These are phyloP conservation scores for Lenwebbia sp. DNA, from an alignment of 345 rosid genomes.

Conservation along the genomic window DNA sequence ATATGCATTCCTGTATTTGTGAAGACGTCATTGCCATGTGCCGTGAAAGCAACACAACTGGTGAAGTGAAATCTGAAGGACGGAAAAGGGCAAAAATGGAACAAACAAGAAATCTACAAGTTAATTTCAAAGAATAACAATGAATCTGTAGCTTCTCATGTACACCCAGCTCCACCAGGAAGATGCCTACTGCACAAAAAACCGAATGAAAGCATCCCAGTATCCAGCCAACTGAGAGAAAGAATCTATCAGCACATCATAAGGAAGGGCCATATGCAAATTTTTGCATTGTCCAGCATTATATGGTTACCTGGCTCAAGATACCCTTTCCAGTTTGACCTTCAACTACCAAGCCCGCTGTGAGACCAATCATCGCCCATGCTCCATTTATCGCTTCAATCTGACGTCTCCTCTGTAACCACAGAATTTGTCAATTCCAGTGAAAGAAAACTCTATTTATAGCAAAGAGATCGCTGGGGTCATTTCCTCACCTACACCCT, in stretches of 20 bases:
- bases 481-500: not conserved
- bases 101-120: not conserved
- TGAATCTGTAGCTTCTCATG: not conserved
- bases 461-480: not conserved
- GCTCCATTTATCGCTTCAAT: constrained; percentile 92
- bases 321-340: constrained; percentile 68
- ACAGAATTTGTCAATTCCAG: not conserved
- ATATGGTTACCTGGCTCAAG: constrained; percentile 46
- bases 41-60: not conserved
- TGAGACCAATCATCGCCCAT: constrained; percentile 90
- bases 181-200: constrained; percentile 21
- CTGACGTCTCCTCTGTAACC: constrained; percentile 51
- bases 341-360: constrained; percentile 70
- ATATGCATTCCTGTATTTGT: not conserved
- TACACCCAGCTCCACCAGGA: not conserved
- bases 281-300: not conserved
- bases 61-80: not conserved
- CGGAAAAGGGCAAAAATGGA: not conserved
- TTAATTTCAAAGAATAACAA: not conserved
- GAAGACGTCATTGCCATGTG: not conserved
- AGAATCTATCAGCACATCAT: not conserved
- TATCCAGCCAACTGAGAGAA: constrained; percentile 59
- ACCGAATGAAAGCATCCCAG: constrained; percentile 32
- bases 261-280: not conserved
- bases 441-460: not conserved